Evolutionary conservation across 768 basidiomycete genomes (phyloP).

Genomic region (Punctularia strigosozonata): DNA sequence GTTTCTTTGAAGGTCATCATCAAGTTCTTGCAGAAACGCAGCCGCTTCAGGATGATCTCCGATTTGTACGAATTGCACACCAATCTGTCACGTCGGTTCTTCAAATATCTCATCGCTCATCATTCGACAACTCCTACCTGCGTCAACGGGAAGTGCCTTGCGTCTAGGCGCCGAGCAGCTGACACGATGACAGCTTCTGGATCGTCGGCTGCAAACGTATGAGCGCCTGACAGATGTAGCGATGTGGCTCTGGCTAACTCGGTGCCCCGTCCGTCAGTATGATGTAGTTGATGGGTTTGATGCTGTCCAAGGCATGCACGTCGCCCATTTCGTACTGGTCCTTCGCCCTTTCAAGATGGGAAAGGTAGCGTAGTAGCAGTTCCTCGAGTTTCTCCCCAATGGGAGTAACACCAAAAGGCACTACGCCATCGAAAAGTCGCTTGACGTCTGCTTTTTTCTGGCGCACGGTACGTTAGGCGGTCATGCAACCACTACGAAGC

Average conservation of each 20-base stretch:
- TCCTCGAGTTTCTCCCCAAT: slow-evolving; percentile 30
- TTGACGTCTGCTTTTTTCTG: slow-evolving; percentile 28
- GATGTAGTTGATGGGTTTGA: slow-evolving; percentile 48
- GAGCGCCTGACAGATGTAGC: neutral
- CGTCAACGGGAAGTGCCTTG: slow-evolving; percentile 33
- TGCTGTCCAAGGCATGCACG: slow-evolving; percentile 13
- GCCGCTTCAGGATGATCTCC: slow-evolving; percentile 32
- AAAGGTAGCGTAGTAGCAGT: slow-evolving; percentile 26
- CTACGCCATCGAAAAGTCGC: slow-evolving; percentile 30
- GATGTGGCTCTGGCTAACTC: slow-evolving; percentile 20
- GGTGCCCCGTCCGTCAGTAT: slow-evolving; percentile 56
- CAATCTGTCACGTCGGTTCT: slow-evolving; percentile 30
- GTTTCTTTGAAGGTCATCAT: slow-evolving; percentile 36
- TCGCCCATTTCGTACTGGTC: slow-evolving; percentile 13
- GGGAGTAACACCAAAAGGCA: slow-evolving; percentile 32
- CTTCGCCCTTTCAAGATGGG: slow-evolving; percentile 21
- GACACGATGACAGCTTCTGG: slow-evolving; percentile 35
- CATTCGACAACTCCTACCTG: slow-evolving; percentile 27
- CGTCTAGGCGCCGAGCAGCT: slow-evolving; percentile 39
- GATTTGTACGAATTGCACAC: slow-evolving; percentile 66
- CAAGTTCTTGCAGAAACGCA: slow-evolving; percentile 38
- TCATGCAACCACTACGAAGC: no score
- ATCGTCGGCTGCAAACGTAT: slow-evolving; percentile 32
- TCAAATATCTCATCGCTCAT: neutral
- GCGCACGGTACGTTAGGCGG: neutral